Conservation (phyloP, 768 basidiomycete species). For the Boletus reticulatus region DNA sequence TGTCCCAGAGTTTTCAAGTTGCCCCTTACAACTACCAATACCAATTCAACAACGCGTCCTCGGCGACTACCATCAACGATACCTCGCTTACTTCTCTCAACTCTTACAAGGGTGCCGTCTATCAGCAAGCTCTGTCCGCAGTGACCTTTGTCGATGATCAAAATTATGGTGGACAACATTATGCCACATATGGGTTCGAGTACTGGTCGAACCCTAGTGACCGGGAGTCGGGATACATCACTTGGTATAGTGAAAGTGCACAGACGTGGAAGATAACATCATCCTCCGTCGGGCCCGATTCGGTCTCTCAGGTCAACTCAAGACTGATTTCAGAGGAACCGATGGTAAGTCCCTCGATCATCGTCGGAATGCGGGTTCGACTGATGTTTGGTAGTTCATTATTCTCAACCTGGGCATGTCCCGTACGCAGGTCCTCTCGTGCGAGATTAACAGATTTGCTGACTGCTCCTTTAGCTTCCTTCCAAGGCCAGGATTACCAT, state of each 20-base stretch:
- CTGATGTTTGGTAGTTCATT: slow-evolving; percentile 52
- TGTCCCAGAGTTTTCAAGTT: slow-evolving; percentile 78
- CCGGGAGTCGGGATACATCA: slow-evolving; percentile 71
- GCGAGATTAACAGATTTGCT: neutral
- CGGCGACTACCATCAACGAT: slow-evolving; percentile 55
- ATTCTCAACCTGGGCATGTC: slow-evolving; percentile 87
- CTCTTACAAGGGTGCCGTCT: slow-evolving; percentile 64
- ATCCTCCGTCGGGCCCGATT: slow-evolving; percentile 65
- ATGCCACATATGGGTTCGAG: slow-evolving; percentile 71
- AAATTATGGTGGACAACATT: slow-evolving; percentile 56
- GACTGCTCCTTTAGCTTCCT: slow-evolving; percentile 43
- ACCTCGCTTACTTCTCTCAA: slow-evolving; percentile 53
- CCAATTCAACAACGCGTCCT: slow-evolving; percentile 51
- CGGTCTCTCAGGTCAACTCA: slow-evolving; percentile 51
- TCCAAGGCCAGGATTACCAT: slow-evolving; percentile 45
- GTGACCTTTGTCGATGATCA: slow-evolving; percentile 52
- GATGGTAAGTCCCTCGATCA: slow-evolving; percentile 57
- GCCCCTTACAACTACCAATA: slow-evolving; percentile 79
- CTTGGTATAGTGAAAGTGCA: slow-evolving; percentile 71
- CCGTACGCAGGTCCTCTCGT: slow-evolving; percentile 33
- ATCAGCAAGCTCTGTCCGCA: slow-evolving; percentile 75
- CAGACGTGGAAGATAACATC: slow-evolving; percentile 73
- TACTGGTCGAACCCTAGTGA: slow-evolving; percentile 73
- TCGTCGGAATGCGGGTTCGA: neutral
- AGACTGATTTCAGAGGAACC: slow-evolving; percentile 87